Conservation (phyloP, 2,329 filamentous ascomycete species). For the Paramyrothecium roridum region DNA sequence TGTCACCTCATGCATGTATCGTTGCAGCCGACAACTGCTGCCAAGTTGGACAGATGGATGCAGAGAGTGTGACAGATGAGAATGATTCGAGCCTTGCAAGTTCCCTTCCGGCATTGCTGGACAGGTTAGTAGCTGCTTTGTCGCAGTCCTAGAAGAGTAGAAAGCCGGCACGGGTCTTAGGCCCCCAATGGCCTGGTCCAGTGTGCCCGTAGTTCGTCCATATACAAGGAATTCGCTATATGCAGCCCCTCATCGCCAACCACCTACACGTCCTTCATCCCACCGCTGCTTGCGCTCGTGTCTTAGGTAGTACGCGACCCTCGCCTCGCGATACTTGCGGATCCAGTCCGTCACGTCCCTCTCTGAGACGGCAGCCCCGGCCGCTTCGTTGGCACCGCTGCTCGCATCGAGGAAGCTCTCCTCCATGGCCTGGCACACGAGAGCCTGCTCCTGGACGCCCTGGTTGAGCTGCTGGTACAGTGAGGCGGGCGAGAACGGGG, state of each 20-base stretch:
- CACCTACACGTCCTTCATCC: constrained; percentile 93
- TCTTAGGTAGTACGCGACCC: constrained; percentile 73
- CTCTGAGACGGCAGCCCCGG: constrained; percentile 56
- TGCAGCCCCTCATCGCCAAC: constrained; percentile 67
- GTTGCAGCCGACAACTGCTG: no score
- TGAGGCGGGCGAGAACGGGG: constrained; percentile 80
- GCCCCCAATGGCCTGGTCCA: not conserved
- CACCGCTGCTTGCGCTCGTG: constrained; percentile 87
- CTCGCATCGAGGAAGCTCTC: constrained; percentile 80
- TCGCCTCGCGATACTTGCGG: constrained; percentile 74
- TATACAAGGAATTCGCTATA: not conserved
- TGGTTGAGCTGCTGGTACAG: constrained; percentile 79
- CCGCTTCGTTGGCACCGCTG: constrained; percentile 24
- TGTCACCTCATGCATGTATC: no score
- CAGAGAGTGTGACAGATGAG: no score
- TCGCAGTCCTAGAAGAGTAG: no score
- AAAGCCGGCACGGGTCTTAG: no score
- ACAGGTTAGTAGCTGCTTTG: no score
- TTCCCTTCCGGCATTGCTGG: no score
- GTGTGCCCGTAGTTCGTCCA: not conserved
- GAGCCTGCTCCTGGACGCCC: constrained; percentile 78
- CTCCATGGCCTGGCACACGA: constrained; percentile 76
- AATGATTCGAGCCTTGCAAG: no score
- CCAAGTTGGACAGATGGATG: no score
- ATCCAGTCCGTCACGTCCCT: constrained; percentile 86